Evolutionary conservation across 805 yeast species (phyloP), one percentile per base, ranked within the genome.

Genomic region (Lachancea kluyveri): DNA sequence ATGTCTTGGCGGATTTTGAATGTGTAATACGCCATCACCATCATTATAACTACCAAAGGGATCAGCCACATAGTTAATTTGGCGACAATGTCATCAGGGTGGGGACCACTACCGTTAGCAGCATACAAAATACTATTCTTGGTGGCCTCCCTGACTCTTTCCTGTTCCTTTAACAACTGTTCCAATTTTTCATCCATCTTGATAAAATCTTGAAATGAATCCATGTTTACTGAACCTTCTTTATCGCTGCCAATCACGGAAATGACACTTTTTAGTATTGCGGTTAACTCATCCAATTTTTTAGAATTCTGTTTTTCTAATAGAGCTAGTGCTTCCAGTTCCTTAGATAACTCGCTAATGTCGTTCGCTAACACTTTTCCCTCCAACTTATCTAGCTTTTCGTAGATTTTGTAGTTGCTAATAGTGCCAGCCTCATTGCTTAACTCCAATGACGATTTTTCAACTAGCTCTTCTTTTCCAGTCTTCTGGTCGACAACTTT

Each of bases 401-500:
- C 45, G 32, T 43, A 49, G 10, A 54, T 20, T 21, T 48, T 52
- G 21, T 45, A 47, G 25, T 52, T 50, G 5, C 48, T 34, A 13
- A 50, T 28, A 31, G 43, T 35, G 14, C 47, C 45, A 17, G 43
- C 40, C 14, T 43, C 37, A 3, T 48, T 43, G 8, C 26, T 33
- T 14, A 27, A 22, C 17, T 49, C 50, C 23, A 41, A 42, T 5
- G 43, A 39, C 13, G 50, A 50, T 30, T 45, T 48, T 27, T 57
- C 60, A 5, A 53, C 47, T 10, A 53, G 40, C 8, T 57, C 50
- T 21, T 52, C 57, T 19, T 48, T 43, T 1, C 61, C 66, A 4
- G 60, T 53, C 5, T 59, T 57, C 16, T 56, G 36, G 23, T 62
- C 55, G 6, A 62, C 54, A 26, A 59, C 56, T 43, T 70, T 60